Conservation (phyloP, 164 flowering plant species). For the Vitis vinifera region ASM3070453v1 NC_081812.1:15863001-15863500, state of each 20-base stretch:
- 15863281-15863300: slow-evolving; percentile 56
- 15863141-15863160: slow-evolving; percentile 68
- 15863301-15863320: slow-evolving; percentile 84
- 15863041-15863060: background rate
- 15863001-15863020: slow-evolving; percentile 10
- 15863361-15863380: background rate
- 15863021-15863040: background rate
- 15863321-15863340: slow-evolving; percentile 83
- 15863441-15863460: too few species aligned
- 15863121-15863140: slow-evolving; percentile 74
- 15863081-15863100: background rate
- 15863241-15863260: slow-evolving; percentile 33
- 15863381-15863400: background rate
- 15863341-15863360: slow-evolving; percentile 4
- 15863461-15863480: too few species aligned
- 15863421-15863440: too few species aligned
- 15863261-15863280: slow-evolving; percentile 35
- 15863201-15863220: slow-evolving; percentile 30
- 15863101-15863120: background rate
- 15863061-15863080: slow-evolving; percentile 8
- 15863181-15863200: slow-evolving; percentile 75
- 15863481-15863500: too few species aligned
- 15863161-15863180: slow-evolving; percentile 77
- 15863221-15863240: slow-evolving; percentile 22
- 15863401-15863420: background rate